Percentiles rank a stretch among this genome's conserved stretches.
These are phyloP conservation scores for Sphaerosporella brunnea DNA, from an alignment of 495 filamentous ascomycete genomes.

Conservation along the genomic window DNA sequence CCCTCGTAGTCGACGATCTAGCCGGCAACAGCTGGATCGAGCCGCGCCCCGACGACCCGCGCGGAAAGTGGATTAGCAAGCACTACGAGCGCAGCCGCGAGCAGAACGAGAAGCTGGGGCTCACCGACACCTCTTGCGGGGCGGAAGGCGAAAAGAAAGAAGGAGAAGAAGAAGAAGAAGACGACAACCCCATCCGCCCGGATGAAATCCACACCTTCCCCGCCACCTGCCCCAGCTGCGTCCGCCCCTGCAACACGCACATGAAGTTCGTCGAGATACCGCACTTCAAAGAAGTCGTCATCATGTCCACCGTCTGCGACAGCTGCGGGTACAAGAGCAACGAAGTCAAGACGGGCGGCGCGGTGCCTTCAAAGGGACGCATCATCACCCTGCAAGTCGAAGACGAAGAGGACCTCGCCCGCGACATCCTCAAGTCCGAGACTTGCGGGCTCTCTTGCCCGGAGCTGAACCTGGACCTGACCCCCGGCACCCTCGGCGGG, in stretches of 20 bases:
- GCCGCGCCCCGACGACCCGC: slow-evolving; percentile 53
- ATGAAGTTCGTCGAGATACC: slow-evolving; percentile 96
- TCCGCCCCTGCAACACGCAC: slow-evolving; percentile 60
- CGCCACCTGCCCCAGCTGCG: slow-evolving; percentile 76
- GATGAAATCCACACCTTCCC: slow-evolving; percentile 83
- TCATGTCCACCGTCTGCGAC: slow-evolving; percentile 77
- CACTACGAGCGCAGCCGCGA: slow-evolving; percentile 67
- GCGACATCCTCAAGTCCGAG: slow-evolving; percentile 94
- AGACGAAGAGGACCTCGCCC: slow-evolving; percentile 54
- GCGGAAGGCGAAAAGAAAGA: slow-evolving; percentile 5
- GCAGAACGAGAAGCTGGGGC: slow-evolving; percentile 68
- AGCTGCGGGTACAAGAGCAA: slow-evolving; percentile 86
- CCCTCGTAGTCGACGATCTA: slow-evolving; percentile 67
- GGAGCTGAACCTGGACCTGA: slow-evolving; percentile 65
- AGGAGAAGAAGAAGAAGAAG: slow-evolving; percentile 25
- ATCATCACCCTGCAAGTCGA: slow-evolving; percentile 63
- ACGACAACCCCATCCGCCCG: slow-evolving; percentile 63
- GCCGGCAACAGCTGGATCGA: slow-evolving; percentile 98
- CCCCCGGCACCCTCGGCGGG: slow-evolving; percentile 85
- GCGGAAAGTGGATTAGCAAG: slow-evolving; percentile 62
- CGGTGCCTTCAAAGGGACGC: slow-evolving; percentile 69
- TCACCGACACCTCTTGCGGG: slow-evolving; percentile 28
- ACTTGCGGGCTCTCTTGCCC: slow-evolving; percentile 69
- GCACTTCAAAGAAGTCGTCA: slow-evolving; percentile 83
- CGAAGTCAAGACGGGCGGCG: slow-evolving; percentile 92